Evolutionary conservation across 139 green algal genomes (phyloP), one percentile per base, ranked within the genome.

Genomic region (Closterium sp.): DNA sequence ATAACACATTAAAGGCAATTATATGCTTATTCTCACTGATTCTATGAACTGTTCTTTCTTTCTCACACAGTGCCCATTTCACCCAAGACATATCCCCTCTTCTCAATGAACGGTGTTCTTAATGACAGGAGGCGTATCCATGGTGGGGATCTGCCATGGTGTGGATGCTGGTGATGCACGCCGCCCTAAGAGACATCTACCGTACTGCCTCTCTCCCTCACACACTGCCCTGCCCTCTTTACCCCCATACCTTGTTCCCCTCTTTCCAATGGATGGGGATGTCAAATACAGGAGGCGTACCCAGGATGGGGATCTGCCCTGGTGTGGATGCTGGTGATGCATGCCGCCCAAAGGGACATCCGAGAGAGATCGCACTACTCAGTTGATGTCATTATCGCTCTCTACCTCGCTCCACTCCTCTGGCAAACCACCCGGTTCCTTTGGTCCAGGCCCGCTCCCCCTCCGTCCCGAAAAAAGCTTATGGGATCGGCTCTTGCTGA

Each of bases 341-440:
- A 94, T 34, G 90, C 92, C 0, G 92, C 24, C 1, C 89, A 91
- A 70, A 45, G 92, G 70, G 92, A 94, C 34, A 91, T 94, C n/a
- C 89, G 92, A 22, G 92, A 94, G 87, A n/a, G 92, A 28, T 91
- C 93, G 24, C 92, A 94, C 38, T 94, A 94, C 70, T 89, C 89
- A 2, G 92, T 92, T 10, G 92, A 94, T 85, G 89, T 94, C 19
- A 27, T 94, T 28, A 62, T 31, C 17, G 92, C 84, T 17, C 89
- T 93, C 30, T 94, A 89, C 38, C 38, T 94, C 42, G 92, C 90
- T 22, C n/a, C 93, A 84, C 30, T 92, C 24, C 38, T 94, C 31
- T 94, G 92, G 92, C 34, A 70, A 34, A 42, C 32, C 45, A 94
- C 91, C 27, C 28, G 17, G 24, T 92, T 92, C 30, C 24, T 92